These are phyloP conservation scores for Penicillium olsonii DNA, from an alignment of 2,329 filamentous ascomycete genomes.

Conservation along the genomic window DNA sequence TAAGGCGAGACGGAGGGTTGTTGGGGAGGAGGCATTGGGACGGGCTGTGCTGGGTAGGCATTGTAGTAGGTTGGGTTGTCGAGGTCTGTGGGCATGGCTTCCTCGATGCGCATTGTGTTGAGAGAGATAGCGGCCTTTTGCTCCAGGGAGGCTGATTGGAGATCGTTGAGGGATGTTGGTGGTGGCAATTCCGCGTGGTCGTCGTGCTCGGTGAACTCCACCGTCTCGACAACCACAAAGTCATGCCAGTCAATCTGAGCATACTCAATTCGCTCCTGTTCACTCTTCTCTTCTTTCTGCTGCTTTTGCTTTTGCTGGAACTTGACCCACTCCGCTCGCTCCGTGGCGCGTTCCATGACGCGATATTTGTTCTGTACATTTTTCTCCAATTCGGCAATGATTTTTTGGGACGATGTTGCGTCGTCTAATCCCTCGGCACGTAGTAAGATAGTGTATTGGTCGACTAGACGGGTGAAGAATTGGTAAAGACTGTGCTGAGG, in stretches of 20 bases:
- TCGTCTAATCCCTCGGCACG: constrained; percentile 68
- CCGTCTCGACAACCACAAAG: constrained; percentile 93
- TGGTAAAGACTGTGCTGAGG: constrained; percentile 95
- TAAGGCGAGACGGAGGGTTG: constrained; percentile 33
- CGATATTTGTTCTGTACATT: constrained; percentile 80
- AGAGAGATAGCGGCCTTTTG: constrained; percentile 92
- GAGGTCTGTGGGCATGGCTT: constrained; percentile 84
- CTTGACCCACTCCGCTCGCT: constrained; percentile 84
- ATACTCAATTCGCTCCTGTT: constrained; percentile 75
- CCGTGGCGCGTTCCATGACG: constrained; percentile 76
- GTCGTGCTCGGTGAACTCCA: constrained; percentile 86
- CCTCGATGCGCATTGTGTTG: constrained; percentile 81
- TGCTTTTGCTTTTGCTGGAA: constrained; percentile 81
- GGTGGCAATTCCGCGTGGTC: constrained; percentile 83
- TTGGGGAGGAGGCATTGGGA: constrained; percentile 35
- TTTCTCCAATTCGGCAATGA: constrained; percentile 69
- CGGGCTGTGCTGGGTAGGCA: constrained; percentile 45
- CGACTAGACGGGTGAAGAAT: constrained; percentile 88
- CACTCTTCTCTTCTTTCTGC: constrained; percentile 83
- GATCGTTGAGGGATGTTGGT: constrained; percentile 83
- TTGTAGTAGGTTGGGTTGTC: constrained; percentile 56
- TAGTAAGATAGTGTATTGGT: constrained; percentile 85
- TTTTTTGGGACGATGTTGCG: constrained; percentile 70
- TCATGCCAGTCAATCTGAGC: constrained; percentile 97
- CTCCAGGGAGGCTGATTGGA: constrained; percentile 92